Base-by-base conservation (phyloP, 768 basidiomycete species). In the Piloderma croceum region DNA sequence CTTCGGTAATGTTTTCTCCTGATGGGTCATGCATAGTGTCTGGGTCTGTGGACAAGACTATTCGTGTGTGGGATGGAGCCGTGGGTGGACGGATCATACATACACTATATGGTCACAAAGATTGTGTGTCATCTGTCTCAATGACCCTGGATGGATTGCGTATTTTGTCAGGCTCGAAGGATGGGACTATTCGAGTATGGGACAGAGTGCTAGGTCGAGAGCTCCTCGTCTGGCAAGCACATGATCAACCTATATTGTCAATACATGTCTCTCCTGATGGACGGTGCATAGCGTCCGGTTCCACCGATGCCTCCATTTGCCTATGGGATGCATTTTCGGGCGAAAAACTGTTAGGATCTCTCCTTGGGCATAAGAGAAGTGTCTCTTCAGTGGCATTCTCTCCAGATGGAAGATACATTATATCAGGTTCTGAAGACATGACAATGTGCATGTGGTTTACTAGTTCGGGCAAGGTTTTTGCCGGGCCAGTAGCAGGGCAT, bases 331-430 rank as follows among this genome's bases (percentile, higher is more conserved):
- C 39, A 29, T 9, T 9, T 9, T 9, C 27, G 15, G 27, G 27
- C 15, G 15, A 9, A 9, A 15, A 9, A 9, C 15, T 29, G 27
- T 9, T 9, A 9, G 27, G 9, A 9, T n/a, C n/a, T n/a, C 27
- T 29, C 15, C 10, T 9, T 9, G 27, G 27, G 9, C 15, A 29
- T 29, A 29, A 9, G 15, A 15, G 15, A 9, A 9, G 27, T 9
- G 27, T 29, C 10, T 15, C 9, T 9, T 29, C 27, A 29, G 27
- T 29, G 9, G 46, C 58, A 43, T 64, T 70, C 42, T 68, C 65
- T 5, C 66, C 67, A 21, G 64, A 71, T 49, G 68, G 68, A 2
- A 56, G 60, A 34, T 51, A 64, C 31, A 57, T 74, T 29, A 67
- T 64, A 24, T 69, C 69, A 13, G 70, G 67, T 2, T 62, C 61